Percentiles rank a stretch among this genome's conserved stretches.
phyloP scores from a whole-genome alignment of 2,329 filamentous ascomycete genomes.

The Coniochaeta sp. region DNA sequence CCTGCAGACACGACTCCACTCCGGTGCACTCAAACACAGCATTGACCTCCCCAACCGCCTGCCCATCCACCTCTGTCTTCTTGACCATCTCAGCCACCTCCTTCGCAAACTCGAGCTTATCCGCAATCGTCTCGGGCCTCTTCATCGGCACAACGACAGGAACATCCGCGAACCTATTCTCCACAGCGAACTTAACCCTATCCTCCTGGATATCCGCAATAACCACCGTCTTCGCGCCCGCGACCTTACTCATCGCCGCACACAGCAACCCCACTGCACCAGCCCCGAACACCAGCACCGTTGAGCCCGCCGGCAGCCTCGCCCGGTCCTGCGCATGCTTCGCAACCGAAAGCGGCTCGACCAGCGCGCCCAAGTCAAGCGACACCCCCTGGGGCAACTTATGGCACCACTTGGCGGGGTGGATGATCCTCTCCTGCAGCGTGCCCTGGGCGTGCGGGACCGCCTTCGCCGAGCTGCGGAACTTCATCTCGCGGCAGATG shows the following conservation, averaged over 20 bases:
- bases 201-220: conserved; percentile 51
- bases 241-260: conserved; percentile 48
- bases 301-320: conserved; percentile 28
- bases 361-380: conserved; percentile 47
- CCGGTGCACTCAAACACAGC: conserved; percentile 74
- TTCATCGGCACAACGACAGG: conserved; percentile 42
- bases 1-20: conserved; percentile 69
- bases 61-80: conserved; percentile 24
- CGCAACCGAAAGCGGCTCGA: conserved; percentile 53
- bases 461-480: conserved; percentile 50
- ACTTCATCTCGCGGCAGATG: conserved; percentile 50
- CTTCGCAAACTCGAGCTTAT: conserved; percentile 44
- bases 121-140: conserved; percentile 41
- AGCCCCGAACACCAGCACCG: conserved; percentile 51
- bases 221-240: conserved; percentile 35
- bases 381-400: conserved; percentile 43
- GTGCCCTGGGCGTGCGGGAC: conserved; percentile 54
- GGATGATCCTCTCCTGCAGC: conserved; percentile 48
- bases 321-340: conserved; percentile 48
- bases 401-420: conserved; percentile 50
- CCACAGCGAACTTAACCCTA: conserved; percentile 49
- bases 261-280: conserved; percentile 55
- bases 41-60: conserved; percentile 54
- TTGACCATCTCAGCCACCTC: conserved; percentile 39
- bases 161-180: conserved; percentile 48